These are phyloP conservation scores for Aurinia saxatilis DNA, from an alignment of 345 rosid genomes.

Conservation along the genomic window DNA sequence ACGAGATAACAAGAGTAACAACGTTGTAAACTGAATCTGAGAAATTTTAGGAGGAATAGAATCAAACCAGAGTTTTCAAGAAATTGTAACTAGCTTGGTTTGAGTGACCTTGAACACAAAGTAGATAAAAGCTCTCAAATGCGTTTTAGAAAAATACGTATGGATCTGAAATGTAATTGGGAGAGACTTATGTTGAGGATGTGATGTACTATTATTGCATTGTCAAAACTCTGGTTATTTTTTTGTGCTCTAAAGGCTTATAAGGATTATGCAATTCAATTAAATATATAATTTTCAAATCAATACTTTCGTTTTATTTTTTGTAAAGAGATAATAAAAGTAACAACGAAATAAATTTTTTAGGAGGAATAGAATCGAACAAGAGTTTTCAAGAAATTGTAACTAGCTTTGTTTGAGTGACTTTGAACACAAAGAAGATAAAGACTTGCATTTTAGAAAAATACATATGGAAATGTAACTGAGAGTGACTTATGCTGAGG, in stretches of 20 bases:
- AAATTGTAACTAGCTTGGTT: not conserved
- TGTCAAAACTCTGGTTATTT: not conserved
- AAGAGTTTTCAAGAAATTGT: not conserved
- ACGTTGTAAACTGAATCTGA: not conserved
- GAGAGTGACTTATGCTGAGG: conserved; percentile 43
- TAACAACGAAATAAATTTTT: not conserved
- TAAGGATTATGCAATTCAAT: not conserved
- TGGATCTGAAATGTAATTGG: not conserved
- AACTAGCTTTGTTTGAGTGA: not conserved
- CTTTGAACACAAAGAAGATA: conserved; percentile 1
- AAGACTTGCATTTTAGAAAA: not conserved
- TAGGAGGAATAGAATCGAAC: not conserved
- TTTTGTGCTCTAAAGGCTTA: not conserved
- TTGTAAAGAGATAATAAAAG: not conserved
- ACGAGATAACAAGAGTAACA: not conserved
- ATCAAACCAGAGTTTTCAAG: not conserved
- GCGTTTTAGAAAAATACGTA: not conserved
- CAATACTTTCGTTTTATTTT: too few relatives aligned
- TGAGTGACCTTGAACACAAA: not conserved
- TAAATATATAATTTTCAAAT: not conserved
- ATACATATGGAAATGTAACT: not conserved
- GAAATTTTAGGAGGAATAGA: not conserved
- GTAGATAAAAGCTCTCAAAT: not conserved
- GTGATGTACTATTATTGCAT: too few relatives aligned
- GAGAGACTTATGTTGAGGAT: too few relatives aligned